Evolutionary conservation across 2,329 filamentous ascomycete species (phyloP).

Genomic region (Alternaria consortialis): DNA sequence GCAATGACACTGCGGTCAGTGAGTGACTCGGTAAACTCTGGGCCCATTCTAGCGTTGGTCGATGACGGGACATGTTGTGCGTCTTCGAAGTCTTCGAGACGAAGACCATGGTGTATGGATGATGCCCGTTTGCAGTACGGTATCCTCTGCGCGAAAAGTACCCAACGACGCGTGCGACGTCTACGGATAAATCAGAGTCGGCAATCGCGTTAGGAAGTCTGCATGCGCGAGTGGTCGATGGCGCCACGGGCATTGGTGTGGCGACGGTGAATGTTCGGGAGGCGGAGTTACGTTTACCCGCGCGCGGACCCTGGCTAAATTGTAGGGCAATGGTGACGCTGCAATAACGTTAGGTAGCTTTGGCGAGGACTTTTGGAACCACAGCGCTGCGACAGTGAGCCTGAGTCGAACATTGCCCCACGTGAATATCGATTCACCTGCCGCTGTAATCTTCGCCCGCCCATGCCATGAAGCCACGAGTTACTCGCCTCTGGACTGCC

Average conservation of each 20-base stretch:
- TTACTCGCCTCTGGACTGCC: constrained; percentile 34
- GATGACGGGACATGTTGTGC: constrained; percentile 12
- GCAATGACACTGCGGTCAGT: constrained; percentile 1
- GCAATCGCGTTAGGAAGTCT: background rate
- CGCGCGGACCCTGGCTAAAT: constrained; percentile 14
- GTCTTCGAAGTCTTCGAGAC: background rate
- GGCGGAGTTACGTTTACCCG: constrained; percentile 7
- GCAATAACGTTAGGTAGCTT: constrained; percentile 7
- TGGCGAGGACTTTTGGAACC: constrained; percentile 22
- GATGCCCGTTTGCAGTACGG: background rate
- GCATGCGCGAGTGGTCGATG: background rate
- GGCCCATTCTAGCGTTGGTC: background rate
- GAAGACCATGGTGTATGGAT: constrained; percentile 1
- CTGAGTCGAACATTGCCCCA: constrained; percentile 19
- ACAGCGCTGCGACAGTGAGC: constrained; percentile 10
- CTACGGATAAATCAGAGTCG: constrained; percentile 2
- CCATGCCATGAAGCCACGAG: constrained; percentile 38
- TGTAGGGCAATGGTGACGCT: constrained; percentile 11
- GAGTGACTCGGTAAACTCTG: constrained; percentile 5
- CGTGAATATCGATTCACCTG: constrained; percentile 20
- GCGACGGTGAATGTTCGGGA: background rate
- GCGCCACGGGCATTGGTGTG: constrained; percentile 5
- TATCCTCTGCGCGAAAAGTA: background rate
- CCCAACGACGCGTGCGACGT: background rate
- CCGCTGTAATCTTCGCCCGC: constrained; percentile 1